These are phyloP conservation scores for Basidiobolus meristosporus DNA, from an alignment of 371 early-diverging fungal genomes.

Conservation along the genomic window DNA sequence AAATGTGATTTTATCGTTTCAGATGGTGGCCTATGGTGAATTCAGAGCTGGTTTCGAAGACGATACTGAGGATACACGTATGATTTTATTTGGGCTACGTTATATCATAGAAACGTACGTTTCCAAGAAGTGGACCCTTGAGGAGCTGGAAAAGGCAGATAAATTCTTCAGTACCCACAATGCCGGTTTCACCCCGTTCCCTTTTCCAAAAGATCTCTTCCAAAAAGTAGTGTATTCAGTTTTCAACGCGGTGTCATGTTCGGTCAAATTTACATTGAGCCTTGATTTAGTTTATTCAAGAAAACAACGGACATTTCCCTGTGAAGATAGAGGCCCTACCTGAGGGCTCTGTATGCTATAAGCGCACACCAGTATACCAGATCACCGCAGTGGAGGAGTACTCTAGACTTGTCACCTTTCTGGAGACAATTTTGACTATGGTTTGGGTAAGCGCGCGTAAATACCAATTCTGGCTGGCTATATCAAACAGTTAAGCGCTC, in stretches of 20 bases:
- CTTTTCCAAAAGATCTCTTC: conserved; percentile 60
- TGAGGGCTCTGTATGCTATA: conserved; percentile 56
- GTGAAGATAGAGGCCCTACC: conserved; percentile 47
- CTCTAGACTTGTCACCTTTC: conserved; percentile 52
- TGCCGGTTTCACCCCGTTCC: conserved; percentile 28
- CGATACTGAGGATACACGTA: conserved; percentile 38
- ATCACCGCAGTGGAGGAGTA: conserved; percentile 49
- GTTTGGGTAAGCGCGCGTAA: conserved; percentile 32
- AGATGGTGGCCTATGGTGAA: conserved; percentile 65
- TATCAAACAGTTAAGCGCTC: neutral
- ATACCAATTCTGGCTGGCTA: neutral
- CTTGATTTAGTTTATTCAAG: conserved; percentile 26
- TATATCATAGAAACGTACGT: conserved; percentile 58
- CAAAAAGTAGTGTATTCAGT: conserved; percentile 16
- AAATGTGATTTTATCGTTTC: neutral
- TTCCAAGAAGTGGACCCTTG: conserved; percentile 28
- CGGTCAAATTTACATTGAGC: neutral
- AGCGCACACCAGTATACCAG: conserved; percentile 55
- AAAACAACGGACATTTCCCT: conserved; percentile 62
- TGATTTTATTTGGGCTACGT: conserved; percentile 64
- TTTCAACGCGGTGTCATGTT: neutral
- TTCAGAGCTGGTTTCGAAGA: conserved; percentile 41
- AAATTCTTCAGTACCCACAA: conserved; percentile 50
- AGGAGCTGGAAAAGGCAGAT: conserved; percentile 37
- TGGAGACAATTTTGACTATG: conserved; percentile 66